Percentiles rank a stretch among this genome's conserved stretches.
Evolutionary conservation across 164 flowering plant genomes (phyloP).

Genomic region (Tetracentron sinense): DNA sequence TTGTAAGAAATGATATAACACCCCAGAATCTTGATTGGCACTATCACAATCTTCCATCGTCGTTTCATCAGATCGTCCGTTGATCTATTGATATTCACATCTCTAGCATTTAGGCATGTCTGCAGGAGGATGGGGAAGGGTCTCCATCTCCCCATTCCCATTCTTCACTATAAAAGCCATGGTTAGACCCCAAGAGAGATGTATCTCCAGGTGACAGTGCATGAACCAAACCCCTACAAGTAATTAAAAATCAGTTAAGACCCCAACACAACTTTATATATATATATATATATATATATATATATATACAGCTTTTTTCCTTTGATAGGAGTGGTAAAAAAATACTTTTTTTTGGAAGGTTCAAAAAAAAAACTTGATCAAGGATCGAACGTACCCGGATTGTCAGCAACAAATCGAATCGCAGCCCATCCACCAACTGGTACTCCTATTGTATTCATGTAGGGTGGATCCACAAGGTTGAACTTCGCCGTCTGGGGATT

Average conservation of each 20-base stretch:
- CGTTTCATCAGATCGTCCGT: neutral
- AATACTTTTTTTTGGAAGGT: no score
- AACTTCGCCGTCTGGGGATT: constrained; percentile 38
- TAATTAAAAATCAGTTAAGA: neutral
- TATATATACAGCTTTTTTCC: no score
- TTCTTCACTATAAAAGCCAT: constrained; percentile 58
- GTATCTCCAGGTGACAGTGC: constrained; percentile 70
- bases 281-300: no score
- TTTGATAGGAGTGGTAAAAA: no score
- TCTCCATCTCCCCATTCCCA: constrained; percentile 46
- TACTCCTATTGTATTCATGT: constrained; percentile 65
- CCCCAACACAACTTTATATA: neutral
- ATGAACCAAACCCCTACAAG: constrained; percentile 63
- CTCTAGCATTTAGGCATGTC: constrained; percentile 54
- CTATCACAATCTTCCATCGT: neutral
- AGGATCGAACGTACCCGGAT: constrained; percentile 50
- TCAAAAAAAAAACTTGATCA: no score
- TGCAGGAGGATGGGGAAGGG: constrained; percentile 61
- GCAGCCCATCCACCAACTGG: constrained; percentile 86
- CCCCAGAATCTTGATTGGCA: constrained; percentile 25
- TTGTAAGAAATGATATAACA: constrained; percentile 10
- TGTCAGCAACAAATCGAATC: constrained; percentile 60
- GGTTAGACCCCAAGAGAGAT: constrained; percentile 55
- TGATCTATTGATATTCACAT: neutral
- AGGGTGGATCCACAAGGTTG: constrained; percentile 65